phyloP scores from a whole-genome alignment of 192 early-diverging fungal genomes.

The Backusella sp. region DNA sequence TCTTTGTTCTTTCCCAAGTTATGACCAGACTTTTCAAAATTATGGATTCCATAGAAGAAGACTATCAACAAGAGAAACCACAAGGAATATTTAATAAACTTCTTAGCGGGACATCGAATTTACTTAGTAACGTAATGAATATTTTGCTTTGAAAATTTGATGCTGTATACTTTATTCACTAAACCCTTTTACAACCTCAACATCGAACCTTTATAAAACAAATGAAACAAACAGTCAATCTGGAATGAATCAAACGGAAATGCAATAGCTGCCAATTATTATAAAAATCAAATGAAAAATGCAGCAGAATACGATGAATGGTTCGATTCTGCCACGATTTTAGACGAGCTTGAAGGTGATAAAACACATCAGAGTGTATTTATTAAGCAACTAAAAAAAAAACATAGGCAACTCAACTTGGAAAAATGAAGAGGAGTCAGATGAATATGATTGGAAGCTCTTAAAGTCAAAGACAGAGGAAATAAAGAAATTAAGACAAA shows the following conservation, averaged over 20 bases:
- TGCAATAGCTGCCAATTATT: slow-evolving; percentile 29
- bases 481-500: slow-evolving; percentile 44
- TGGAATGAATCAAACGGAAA: neutral
- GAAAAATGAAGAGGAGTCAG: slow-evolving; percentile 59
- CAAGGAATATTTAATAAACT: neutral
- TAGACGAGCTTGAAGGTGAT: slow-evolving; percentile 62
- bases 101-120: neutral
- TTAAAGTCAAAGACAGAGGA: slow-evolving; percentile 56
- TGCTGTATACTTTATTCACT: neutral
- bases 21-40: neutral
- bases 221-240: neutral
- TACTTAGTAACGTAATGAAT: neutral
- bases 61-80: neutral
- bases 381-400: neutral
- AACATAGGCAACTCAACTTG: slow-evolving; percentile 52
- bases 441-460: slow-evolving; percentile 72
- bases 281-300: slow-evolving; percentile 43
- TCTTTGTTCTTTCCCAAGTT: neutral
- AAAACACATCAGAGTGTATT: neutral
- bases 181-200: neutral
- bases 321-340: slow-evolving; percentile 53
- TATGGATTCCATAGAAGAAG: neutral
- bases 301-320: slow-evolving; percentile 74
- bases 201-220: neutral
- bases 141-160: neutral